Conservation (phyloP, 352 stramenopile genomes). For the Aphanomyces cochlioides region DNA sequence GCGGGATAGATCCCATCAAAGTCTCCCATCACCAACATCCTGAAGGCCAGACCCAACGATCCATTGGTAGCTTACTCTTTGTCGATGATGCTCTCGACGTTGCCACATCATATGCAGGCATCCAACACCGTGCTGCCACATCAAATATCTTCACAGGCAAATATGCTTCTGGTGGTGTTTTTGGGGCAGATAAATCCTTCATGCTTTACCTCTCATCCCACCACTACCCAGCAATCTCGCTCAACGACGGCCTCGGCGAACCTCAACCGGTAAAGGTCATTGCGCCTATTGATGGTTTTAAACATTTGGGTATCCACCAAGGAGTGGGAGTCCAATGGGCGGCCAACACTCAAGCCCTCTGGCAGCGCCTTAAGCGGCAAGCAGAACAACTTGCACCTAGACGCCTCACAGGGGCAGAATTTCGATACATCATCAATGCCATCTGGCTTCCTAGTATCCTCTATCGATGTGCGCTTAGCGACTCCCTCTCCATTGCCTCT, state of each 20-base stretch:
- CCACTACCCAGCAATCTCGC: not conserved
- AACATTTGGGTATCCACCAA: too few species aligned
- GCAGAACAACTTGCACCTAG: not conserved
- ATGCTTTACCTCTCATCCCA: not conserved
- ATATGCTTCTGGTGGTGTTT: not conserved
- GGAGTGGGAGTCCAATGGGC: too few species aligned
- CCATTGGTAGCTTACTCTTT: not conserved
- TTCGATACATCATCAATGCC: not conserved
- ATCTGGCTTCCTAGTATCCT: not conserved
- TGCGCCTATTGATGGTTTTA: too few species aligned
- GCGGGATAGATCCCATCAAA: not conserved
- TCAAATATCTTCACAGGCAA: not conserved
- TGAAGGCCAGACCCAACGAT: not conserved
- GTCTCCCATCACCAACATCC: not conserved
- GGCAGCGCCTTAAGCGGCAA: not conserved
- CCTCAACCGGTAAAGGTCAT: too few species aligned
- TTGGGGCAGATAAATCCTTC: not conserved
- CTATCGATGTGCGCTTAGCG: not conserved
- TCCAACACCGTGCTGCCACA: not conserved
- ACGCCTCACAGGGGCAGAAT: too few species aligned
- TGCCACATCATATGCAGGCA: not conserved
- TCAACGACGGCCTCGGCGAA: not conserved
- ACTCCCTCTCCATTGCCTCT: not conserved
- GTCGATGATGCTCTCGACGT: not conserved
- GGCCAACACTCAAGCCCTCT: not conserved